Conservation (phyloP, 2,329 filamentous ascomycete genomes). For the Dactylellina haptotyla region DNA sequence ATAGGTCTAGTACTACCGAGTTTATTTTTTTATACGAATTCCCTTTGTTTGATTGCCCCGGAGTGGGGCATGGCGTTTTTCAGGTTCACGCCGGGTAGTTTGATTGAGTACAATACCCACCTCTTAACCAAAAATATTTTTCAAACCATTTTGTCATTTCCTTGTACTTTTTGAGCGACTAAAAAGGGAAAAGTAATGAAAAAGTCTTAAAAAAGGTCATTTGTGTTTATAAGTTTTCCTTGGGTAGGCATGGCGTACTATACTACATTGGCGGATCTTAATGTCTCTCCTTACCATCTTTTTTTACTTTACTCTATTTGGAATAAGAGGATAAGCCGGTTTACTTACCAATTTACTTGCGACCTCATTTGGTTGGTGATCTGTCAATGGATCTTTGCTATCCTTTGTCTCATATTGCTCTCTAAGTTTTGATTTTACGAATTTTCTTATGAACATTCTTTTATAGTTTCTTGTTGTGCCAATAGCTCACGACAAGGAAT, state of each 20-base stretch:
- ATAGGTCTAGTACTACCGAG: not conserved
- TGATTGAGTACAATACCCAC: conserved; percentile 2
- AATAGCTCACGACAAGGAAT: no score
- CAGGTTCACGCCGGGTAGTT: conserved; percentile 14
- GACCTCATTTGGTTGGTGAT: no score
- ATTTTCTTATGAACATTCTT: no score
- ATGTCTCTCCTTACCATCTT: conserved; percentile 38
- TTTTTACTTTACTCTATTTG: not conserved
- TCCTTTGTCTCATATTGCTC: no score
- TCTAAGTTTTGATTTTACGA: no score
- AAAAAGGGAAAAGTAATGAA: conserved; percentile 37
- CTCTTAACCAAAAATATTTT: conserved; percentile 16
- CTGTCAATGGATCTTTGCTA: no score
- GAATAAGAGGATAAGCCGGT: no score
- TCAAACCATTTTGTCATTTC: not conserved
- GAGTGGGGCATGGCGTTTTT: conserved; percentile 29
- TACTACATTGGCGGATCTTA: conserved; percentile 7
- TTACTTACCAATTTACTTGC: no score
- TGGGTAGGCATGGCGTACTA: conserved; percentile 36
- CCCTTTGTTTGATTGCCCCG: not conserved
- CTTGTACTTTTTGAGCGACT: conserved; percentile 8
- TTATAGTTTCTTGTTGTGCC: no score
- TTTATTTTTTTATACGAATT: not conserved
- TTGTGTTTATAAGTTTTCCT: not conserved
- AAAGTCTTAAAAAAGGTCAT: not conserved